phyloP scores from a whole-genome alignment of 495 filamentous ascomycete species.

The Penicillium chermesinum region DNA sequence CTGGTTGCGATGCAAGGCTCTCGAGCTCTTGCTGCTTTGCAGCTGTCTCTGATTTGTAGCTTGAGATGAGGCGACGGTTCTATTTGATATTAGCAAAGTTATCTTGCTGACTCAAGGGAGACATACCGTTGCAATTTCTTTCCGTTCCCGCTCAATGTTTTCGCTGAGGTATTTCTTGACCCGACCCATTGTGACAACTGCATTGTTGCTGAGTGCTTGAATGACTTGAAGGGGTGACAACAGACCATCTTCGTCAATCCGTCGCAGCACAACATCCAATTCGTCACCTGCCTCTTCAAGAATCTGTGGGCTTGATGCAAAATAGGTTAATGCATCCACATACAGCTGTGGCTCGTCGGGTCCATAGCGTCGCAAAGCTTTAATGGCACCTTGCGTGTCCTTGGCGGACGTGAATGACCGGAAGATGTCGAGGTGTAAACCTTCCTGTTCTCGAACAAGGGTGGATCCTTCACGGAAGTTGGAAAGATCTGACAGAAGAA shows the following conservation, averaged over 20 bases:
- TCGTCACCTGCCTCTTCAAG: constrained; percentile 83
- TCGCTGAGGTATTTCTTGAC: constrained; percentile 86
- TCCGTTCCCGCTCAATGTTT: constrained; percentile 81
- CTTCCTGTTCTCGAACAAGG: constrained; percentile 89
- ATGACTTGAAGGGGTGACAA: constrained; percentile 98
- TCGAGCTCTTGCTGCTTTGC: constrained; percentile 70
- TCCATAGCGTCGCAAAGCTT: constrained; percentile 85
- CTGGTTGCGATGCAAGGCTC: constrained; percentile 69
- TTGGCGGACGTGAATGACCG: constrained; percentile 91
- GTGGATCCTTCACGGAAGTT: constrained; percentile 87
- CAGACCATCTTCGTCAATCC: constrained; percentile 83
- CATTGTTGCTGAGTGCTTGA: constrained; percentile 79
- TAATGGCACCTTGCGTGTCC: constrained; percentile 85
- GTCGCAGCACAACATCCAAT: constrained; percentile 69
- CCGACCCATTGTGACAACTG: constrained; percentile 93
- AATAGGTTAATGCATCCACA: constrained; percentile 86
- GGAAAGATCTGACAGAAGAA: constrained; percentile 87
- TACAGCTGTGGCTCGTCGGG: constrained; percentile 90
- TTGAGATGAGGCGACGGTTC: constrained; percentile 76
- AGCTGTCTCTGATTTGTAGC: constrained; percentile 82
- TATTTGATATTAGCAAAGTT: constrained; percentile 23
- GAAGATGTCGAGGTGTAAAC: constrained; percentile 91
- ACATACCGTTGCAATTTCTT: constrained; percentile 67
- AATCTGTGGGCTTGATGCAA: constrained; percentile 76
- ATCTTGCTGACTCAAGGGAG: not conserved